Base-by-base conservation (phyloP, 306 rosid genomes). In the Vachellia collinsii region DNA sequence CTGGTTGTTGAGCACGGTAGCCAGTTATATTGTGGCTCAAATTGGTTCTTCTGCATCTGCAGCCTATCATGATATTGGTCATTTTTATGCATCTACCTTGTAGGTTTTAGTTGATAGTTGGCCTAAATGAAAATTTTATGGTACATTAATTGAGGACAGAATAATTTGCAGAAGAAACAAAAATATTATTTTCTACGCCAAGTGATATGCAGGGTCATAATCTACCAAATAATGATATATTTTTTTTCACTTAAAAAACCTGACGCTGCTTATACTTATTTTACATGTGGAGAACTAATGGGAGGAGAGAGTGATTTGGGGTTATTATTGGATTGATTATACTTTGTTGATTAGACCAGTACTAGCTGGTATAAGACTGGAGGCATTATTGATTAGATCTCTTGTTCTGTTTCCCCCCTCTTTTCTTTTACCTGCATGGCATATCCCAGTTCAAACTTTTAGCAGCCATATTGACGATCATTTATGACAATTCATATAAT, bases 51-150 rank as follows among this genome's bases (percentile, higher is more conserved):
- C 61, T 70, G 23, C 59, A 69, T 50, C 70, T 43, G 61, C 13
- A 16, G 44, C 11, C 62, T 25, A 34, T 43, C 25, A 42, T 42
- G 48, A 25, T 25, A 43, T 59, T 25, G 76, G 37, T 19, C 50
- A 29, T 56, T 43, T 42, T 25, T 43, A 36, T 58, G 39, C 71
- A 44, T 79, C 11, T 58, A 19, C 2, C 29, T 34, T 37, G 5
- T 12, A 10, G 50, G 51, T 44, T 58, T 70, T 37, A 29, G 64
- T 71, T 61, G 73, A 62, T 20, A 80, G 54, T 62, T 72, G 79
- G 20, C 58, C 75, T 70, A 6, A 23, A 22, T 46, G 56, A 70
- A 61, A 70, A 22, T 20, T 20, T 8, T n/a, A 62, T 62, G 6
- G 51, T 11, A 5, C 38, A 42, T 3, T 42, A 22, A 22, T 43